Base-by-base conservation (phyloP, 2,329 filamentous ascomycete species). In the Aspergillus melleus region DNA sequence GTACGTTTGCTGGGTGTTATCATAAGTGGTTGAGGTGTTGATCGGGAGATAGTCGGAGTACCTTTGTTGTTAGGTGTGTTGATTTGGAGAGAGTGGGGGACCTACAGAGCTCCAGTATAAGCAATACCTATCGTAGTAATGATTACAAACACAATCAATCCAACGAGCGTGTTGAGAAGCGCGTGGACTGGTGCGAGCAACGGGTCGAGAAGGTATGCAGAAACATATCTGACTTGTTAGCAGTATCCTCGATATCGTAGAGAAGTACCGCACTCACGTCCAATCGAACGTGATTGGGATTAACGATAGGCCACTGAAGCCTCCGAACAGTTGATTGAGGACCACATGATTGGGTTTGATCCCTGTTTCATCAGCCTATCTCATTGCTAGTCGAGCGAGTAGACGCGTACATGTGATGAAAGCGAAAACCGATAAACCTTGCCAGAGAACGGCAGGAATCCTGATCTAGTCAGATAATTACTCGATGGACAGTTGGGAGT, bases 251-350 rank as follows among this genome's bases (percentile, higher is more conserved):
- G 10, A 19, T 9, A 22, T 5, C 9, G 2, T 11, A 47, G 8
- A 1, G 1, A 22, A 19, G 10, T 22, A 24, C 1, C 12, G 19
- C 9, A 47, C 44, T 24, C 6, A 47, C 44, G 87, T 88, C 88
- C 89, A 91, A 77, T 92, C 89, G 68, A 92, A 90, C 0, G 88
- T 91, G 32, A 92, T 85, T 1, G 89, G 89, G 6, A 91, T 76
- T 29, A 92, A 69, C 0, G 86, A 89, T 3, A 92, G 64, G 0
- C 90, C 89, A 0, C 86, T 88, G 52, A 80, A 81, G 1, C 87
- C 88, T 2, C 90, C 90, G 65, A 92, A 92, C 1, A 92, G 69
- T 70, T 92, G 89, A 64, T 92, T 92, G 44, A 92, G 74, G 10
- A 90, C 76, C 0, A 85, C 79, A 60, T 85, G 90, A 53, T 90